Percentiles rank a stretch among this genome's conserved stretches.
Evolutionary conservation across 2,329 filamentous ascomycete genomes (phyloP).

Genomic region (Apiospora phragmitis): DNA sequence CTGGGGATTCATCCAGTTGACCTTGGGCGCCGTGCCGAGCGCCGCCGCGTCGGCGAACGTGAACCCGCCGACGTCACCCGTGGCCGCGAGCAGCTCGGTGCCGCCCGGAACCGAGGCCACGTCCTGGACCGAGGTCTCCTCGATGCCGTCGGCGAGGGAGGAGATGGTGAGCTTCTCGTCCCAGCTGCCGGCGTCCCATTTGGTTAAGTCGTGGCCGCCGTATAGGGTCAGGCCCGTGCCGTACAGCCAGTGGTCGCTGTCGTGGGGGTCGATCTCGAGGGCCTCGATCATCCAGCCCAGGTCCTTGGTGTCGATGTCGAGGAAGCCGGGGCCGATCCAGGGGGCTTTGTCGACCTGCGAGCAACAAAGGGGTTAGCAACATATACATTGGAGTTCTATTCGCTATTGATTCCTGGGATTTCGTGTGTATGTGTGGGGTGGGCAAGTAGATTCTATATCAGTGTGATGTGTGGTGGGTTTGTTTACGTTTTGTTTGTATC

Average conservation of each 20-base stretch:
- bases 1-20: conserved; percentile 47
- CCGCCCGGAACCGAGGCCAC: conserved; percentile 51
- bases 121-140: conserved; percentile 52
- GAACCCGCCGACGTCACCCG: conserved; percentile 54
- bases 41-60: conserved; percentile 40
- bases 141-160: conserved; percentile 54
- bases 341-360: conserved; percentile 45
- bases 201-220: conserved; percentile 54
- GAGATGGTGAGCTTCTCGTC: conserved; percentile 48
- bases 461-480: not conserved
- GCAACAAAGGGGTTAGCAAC: conserved; percentile 11
- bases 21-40: conserved; percentile 43
- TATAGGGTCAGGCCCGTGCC: conserved; percentile 59
- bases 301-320: conserved; percentile 47
- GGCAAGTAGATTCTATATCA: too few species aligned
- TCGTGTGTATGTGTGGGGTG: too few species aligned
- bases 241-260: conserved; percentile 62
- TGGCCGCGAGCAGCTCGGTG: conserved; percentile 50
- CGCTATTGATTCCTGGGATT: too few species aligned
- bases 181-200: conserved; percentile 46
- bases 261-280: conserved; percentile 57
- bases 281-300: conserved; percentile 64
- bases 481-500: conserved; percentile 40
- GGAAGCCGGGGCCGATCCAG: conserved; percentile 53
- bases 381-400: not conserved